Percentiles rank a stretch among this genome's conserved stretches.
Evolutionary conservation across 1,139 yeast genomes (phyloP).

Genomic region (Geotrichum candidum): DNA sequence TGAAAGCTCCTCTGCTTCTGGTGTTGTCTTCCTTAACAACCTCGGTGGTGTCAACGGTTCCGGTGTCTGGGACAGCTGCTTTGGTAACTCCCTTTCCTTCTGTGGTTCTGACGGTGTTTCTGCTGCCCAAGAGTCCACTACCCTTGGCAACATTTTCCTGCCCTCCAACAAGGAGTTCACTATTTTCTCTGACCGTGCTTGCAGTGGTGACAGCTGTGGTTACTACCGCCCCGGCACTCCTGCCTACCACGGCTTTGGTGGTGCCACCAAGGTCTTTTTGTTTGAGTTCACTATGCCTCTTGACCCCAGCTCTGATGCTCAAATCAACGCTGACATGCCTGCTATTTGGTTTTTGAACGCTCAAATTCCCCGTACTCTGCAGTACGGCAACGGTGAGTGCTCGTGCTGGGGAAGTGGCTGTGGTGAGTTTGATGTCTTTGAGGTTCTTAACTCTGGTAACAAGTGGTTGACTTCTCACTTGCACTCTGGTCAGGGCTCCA

Average conservation of each 20-base stretch:
- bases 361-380: constrained; percentile 87
- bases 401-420: constrained; percentile 96
- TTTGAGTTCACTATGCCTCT: constrained; percentile 89
- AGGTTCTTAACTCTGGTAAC: constrained; percentile 67
- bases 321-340: constrained; percentile 72
- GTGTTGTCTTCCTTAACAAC: constrained; percentile 76
- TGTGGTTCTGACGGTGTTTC: constrained; percentile 66
- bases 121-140: constrained; percentile 55
- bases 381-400: constrained; percentile 71
- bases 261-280: constrained; percentile 68
- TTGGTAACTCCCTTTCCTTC: constrained; percentile 82
- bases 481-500: constrained; percentile 76
- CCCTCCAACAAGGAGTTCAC: constrained; percentile 68
- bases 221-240: constrained; percentile 79
- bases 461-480: constrained; percentile 70
- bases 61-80: constrained; percentile 75
- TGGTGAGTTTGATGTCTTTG: constrained; percentile 91
- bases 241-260: constrained; percentile 80
- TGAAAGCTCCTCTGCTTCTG: constrained; percentile 49
- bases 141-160: constrained; percentile 57
- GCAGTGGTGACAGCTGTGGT: constrained; percentile 69
- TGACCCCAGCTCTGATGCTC: constrained; percentile 41
- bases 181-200: constrained; percentile 64
- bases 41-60: constrained; percentile 72
- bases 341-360: constrained; percentile 94